These are phyloP conservation scores for Colletotrichum sp. DNA, from an alignment of 2,329 filamentous ascomycete species.

Conservation along the genomic window DNA sequence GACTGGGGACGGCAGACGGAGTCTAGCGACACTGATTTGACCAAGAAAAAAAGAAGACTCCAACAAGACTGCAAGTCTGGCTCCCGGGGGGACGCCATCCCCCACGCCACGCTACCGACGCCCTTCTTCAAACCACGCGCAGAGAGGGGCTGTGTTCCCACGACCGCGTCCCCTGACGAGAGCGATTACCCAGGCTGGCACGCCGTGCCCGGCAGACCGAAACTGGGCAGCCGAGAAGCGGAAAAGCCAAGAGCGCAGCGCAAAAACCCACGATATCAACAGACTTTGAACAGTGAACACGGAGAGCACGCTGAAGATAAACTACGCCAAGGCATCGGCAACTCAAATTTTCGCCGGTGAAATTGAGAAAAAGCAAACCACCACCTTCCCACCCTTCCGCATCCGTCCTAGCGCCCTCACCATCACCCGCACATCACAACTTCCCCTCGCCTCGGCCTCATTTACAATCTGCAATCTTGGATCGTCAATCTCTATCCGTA, in stretches of 20 bases:
- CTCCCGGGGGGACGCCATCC: background rate
- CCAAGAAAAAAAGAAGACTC: background rate
- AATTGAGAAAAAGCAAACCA: background rate
- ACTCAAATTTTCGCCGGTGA: background rate
- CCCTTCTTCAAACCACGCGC: background rate
- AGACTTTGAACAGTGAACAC: background rate
- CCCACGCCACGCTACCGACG: background rate
- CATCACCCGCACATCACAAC: background rate
- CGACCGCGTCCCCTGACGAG: background rate
- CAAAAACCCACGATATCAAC: background rate
- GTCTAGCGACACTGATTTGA: background rate
- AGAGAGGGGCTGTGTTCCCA: background rate
- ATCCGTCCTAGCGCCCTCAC: background rate
- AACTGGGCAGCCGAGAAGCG: background rate
- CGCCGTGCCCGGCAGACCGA: background rate
- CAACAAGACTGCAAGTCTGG: background rate
- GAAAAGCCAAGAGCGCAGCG: background rate
- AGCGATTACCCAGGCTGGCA: background rate
- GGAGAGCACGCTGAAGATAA: background rate
- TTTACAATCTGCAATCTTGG: background rate
- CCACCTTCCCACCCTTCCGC: background rate
- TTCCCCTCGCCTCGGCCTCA: background rate
- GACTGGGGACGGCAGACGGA: background rate
- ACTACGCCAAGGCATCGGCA: background rate
- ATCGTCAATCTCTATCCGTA: background rate